Base-by-base conservation (phyloP, 176 grass and related monocot species). In the Ananas comosus region DNA sequence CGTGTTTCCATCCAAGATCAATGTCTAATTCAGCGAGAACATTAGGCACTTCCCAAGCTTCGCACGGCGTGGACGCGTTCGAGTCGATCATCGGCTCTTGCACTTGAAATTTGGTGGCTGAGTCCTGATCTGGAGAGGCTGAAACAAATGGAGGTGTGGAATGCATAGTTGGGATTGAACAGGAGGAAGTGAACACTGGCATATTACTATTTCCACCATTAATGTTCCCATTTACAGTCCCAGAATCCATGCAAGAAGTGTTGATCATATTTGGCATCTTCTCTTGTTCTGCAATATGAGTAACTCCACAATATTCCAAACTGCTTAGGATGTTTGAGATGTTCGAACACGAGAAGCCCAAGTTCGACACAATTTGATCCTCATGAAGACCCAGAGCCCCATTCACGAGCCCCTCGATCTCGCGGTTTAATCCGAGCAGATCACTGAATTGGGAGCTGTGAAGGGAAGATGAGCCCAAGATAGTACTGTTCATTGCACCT, bases 141-240 rank as follows among this genome's bases (percentile, higher is more conserved):
- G 65, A 48, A 47, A 48, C 65, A 25, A 67, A 19, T 16, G 28
- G 48, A 49, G 65, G 65, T 12, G 13, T 67, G 65, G 65, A 67
- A 67, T 48, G 14, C 12, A 14, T 9, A 67, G 13, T 67, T 48
- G 65, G 13, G 22, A 63, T 63, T 21, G 18, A 63, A 63, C 23
- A 23, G 7, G 17, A 42, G 33, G 33, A 42, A 42, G 33, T 42
- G 5, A 42, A 42, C 4, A 7, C 33, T 8, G 33, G 33, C 4
- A 42, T 42, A 42, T 42, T 42, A 42, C 33, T 42, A 6, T 42
- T 42, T 42, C 33, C 33, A 7, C 4, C 33, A 42, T 42, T 42
- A 42, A 42, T 42, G 33, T 42, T 7, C 33, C 33, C 33, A 42
- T 42, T 42, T 42, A 42, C 33, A 42, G 33, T 42, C 33, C 33